Percentiles rank a stretch among this genome's conserved stretches.
phyloP scores from a whole-genome alignment of 495 filamentous ascomycete genomes.

The Extremus antarcticus region DNA sequence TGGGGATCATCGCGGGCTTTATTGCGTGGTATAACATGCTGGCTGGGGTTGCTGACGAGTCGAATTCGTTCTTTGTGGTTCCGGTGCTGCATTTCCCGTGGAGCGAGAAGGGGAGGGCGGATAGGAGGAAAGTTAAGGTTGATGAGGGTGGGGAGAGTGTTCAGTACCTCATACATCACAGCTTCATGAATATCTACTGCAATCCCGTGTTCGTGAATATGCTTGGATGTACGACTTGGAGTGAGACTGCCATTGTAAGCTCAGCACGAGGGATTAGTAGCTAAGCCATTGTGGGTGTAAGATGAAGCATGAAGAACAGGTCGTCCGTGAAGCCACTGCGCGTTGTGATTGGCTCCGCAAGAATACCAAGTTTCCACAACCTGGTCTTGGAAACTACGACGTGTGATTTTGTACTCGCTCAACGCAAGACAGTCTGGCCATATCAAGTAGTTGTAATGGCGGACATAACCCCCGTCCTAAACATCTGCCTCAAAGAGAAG shows the following conservation, averaged over 20 bases:
- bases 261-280: too few species aligned
- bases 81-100: slow-evolving; percentile 18
- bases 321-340: too few species aligned
- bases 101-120: slow-evolving; percentile 9
- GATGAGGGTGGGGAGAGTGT: slow-evolving; percentile 1
- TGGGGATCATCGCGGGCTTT: slow-evolving; percentile 16
- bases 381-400: too few species aligned
- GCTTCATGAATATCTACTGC: too few species aligned
- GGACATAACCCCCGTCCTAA: slow-evolving; percentile 62
- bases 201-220: too few species aligned
- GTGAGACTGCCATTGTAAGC: too few species aligned
- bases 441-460: slow-evolving; percentile 5
- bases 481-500: slow-evolving; percentile 52
- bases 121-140: background rate
- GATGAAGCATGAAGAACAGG: too few species aligned
- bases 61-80: slow-evolving; percentile 14
- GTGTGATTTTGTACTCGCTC: background rate
- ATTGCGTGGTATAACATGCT: slow-evolving; percentile 18
- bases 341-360: too few species aligned
- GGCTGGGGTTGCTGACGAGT: slow-evolving; percentile 6
- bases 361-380: too few species aligned
- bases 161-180: too few species aligned
- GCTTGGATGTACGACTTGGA: too few species aligned
- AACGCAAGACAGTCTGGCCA: background rate
- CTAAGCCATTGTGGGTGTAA: too few species aligned